Conservation (phyloP, 208 protist species). For the Trypanosoma grayi region DNA sequence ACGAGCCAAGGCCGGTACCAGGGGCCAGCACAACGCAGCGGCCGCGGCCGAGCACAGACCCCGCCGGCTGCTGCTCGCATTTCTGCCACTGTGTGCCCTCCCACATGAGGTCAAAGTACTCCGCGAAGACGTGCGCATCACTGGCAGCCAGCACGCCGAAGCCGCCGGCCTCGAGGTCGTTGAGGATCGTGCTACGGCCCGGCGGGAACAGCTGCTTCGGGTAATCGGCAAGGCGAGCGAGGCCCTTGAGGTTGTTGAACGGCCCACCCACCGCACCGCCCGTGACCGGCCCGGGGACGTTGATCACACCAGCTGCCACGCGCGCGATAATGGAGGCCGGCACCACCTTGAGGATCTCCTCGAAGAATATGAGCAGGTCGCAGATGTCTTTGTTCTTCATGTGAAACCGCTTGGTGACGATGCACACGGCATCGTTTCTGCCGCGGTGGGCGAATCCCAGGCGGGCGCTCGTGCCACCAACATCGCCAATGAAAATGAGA, state of each 20-base stretch:
- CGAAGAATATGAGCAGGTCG: conserved; percentile 54
- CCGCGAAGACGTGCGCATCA: conserved; percentile 32
- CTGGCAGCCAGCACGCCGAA: conserved; percentile 65
- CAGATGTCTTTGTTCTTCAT: conserved; percentile 43
- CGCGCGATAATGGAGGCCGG: conserved; percentile 29
- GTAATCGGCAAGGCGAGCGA: conserved; percentile 43
- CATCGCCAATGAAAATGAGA: conserved; percentile 66
- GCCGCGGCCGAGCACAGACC: conserved; percentile 32
- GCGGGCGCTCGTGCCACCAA: conserved; percentile 71
- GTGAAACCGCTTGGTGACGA: conserved; percentile 46
- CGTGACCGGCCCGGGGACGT: conserved; percentile 57
- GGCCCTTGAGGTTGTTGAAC: conserved; percentile 70
- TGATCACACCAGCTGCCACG: conserved; percentile 45
- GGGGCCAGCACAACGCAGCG: conserved; percentile 54
- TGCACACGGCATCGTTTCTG: conserved; percentile 17
- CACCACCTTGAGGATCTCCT: conserved; percentile 32
- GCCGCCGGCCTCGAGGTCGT: conserved; percentile 64
- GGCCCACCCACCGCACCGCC: conserved; percentile 47
- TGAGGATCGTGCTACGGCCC: conserved; percentile 54
- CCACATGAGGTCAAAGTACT: conserved; percentile 76
- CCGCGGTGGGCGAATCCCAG: conserved; percentile 48
- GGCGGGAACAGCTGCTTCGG: conserved; percentile 49
- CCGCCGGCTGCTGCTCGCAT: conserved; percentile 21
- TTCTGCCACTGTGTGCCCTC: conserved; percentile 51
- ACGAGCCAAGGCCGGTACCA: conserved; percentile 63